Base-by-base conservation (phyloP, 352 stramenopile species). In the Phytophthora pisi region DNA sequence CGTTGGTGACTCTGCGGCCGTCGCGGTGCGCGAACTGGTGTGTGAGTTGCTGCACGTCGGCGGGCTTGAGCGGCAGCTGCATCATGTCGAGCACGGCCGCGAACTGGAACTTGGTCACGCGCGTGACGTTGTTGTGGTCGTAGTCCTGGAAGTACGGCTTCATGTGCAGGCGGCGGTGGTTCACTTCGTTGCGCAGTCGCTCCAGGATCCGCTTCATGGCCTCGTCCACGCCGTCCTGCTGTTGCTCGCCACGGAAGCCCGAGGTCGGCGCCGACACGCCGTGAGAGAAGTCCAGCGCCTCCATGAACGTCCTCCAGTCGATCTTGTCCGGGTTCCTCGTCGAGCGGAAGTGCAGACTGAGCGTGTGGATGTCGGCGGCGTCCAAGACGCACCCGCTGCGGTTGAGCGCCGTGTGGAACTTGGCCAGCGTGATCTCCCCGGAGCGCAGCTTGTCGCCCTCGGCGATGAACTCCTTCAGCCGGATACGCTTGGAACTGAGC, bases 81-180 rank as follows among this genome's bases (percentile, higher is more conserved):
- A 96, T 96, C 77, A 93, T 90, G 66, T 96, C 82, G 9, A 96
- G 77, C 56, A 96, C 86, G 0, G 86, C 85, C 7, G 84, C 86
- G 36, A 92, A 94, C 69, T 96, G 88, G 64, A 85, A 92, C 69
- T 90, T 91, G 45, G 79, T 94, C 60, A 96, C 86, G 34, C 76
- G 82, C 2, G 73, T 83, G 56, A 87, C 72, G 36, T 77, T 82
- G 70, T 88, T 96, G 69, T 88, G 83, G 72, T 94, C 86, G 67
- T 94, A 94, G 70, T 96, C 86, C 64, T 94, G 83, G 68, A 93
- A 94, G 68, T 93, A 94, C 24, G 88, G 84, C 75, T 96, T 96
- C 81, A 96, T 90, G 72, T 94, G 81, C 18, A 94, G 49, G 2
- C 86, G 81, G 1, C 83, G 81, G 40, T 88, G 76, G 61, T 81